Percentiles rank a stretch among this genome's conserved stretches.
These are phyloP conservation scores for Chloris gayana DNA, from an alignment of 176 grass and related monocot genomes.

Conservation along the genomic window DNA sequence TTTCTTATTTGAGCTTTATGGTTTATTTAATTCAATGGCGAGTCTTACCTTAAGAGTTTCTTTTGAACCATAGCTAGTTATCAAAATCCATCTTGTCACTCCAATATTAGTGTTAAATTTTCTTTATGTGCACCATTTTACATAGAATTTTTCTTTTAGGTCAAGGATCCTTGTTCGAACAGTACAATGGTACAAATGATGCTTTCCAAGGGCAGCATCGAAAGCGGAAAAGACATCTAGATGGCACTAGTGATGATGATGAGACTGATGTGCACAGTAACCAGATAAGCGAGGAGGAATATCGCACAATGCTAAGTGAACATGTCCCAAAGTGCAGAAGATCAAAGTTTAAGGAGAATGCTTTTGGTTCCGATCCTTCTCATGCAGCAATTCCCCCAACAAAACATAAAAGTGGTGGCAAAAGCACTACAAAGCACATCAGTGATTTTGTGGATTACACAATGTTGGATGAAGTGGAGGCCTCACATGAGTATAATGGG, in stretches of 20 bases:
- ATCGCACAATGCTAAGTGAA: slow-evolving; percentile 88
- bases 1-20: background rate
- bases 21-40: too few relatives aligned
- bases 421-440: slow-evolving; percentile 45
- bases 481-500: slow-evolving; percentile 47
- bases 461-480: slow-evolving; percentile 39
- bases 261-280: slow-evolving; percentile 61
- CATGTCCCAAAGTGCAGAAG: slow-evolving; percentile 82
- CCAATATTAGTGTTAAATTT: slow-evolving; percentile 5
- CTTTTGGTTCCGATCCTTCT: slow-evolving; percentile 57
- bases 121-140: slow-evolving; percentile 14
- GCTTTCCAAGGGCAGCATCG: slow-evolving; percentile 49
- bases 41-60: slow-evolving; percentile 15
- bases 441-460: slow-evolving; percentile 42
- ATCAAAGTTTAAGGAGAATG: slow-evolving; percentile 56
- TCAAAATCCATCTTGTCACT: slow-evolving; percentile 32
- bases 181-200: slow-evolving; percentile 64
- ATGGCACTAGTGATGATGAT: slow-evolving; percentile 62
- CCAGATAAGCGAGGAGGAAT: slow-evolving; percentile 82
- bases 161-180: slow-evolving; percentile 59
- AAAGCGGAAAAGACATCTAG: slow-evolving; percentile 52
- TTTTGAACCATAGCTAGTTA: slow-evolving; percentile 11
- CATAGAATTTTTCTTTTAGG: slow-evolving; percentile 46
- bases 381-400: slow-evolving; percentile 14
- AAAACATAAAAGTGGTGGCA: slow-evolving; percentile 54